Evolutionary conservation across 1,284 basidiomycete species (phyloP).

Genomic region (Sporisorium iseilematis-ciliati): DNA sequence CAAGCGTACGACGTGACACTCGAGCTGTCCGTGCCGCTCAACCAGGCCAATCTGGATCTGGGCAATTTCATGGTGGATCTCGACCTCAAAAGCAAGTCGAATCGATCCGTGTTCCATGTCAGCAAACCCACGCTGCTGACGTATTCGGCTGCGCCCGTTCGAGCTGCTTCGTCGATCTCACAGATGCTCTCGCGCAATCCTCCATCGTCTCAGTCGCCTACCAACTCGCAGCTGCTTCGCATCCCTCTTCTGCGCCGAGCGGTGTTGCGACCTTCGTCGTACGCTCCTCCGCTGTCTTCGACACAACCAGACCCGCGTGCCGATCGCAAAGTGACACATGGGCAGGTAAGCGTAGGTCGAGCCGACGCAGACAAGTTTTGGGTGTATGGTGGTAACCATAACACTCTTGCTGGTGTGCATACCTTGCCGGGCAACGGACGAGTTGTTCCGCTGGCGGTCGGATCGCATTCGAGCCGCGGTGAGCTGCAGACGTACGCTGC

Average conservation of each 20-base stretch:
- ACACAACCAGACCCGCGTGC: slow-evolving; percentile 22
- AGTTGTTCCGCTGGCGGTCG: slow-evolving; percentile 28
- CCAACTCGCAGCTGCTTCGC: slow-evolving; percentile 53
- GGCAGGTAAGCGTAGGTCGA: slow-evolving; percentile 52
- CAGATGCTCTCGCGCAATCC: slow-evolving; percentile 51
- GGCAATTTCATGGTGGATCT: slow-evolving; percentile 67
- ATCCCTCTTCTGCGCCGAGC: slow-evolving; percentile 55
- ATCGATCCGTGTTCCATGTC: slow-evolving; percentile 38
- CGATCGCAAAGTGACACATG: slow-evolving; percentile 49
- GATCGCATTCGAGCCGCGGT: slow-evolving; percentile 53
- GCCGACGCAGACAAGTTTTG: slow-evolving; percentile 57
- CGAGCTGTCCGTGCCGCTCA: slow-evolving; percentile 63
- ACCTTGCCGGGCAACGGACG: slow-evolving; percentile 23
- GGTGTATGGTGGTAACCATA: slow-evolving; percentile 55
- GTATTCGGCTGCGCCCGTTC: slow-evolving; percentile 42
- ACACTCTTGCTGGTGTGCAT: slow-evolving; percentile 35
- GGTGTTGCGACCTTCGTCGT: slow-evolving; percentile 48
- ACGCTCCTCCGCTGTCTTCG: slow-evolving; percentile 30
- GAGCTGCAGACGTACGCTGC: slow-evolving; percentile 62
- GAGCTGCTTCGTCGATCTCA: slow-evolving; percentile 41
- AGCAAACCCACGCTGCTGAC: slow-evolving; percentile 50
- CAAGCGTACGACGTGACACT: slow-evolving; percentile 67
- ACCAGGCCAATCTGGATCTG: slow-evolving; percentile 62
- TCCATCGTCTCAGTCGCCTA: slow-evolving; percentile 15
- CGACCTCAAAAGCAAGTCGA: slow-evolving; percentile 43